phyloP scores from a whole-genome alignment of 306 rosid genomes.

The barrel medic (Medicago truncatula) region MtrunA17r5.0-ANR NC_053042.1:17371501-17372000 shows the following conservation, averaged over 20 bases:
- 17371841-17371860: conserved; percentile 30
- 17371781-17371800: conserved; percentile 29
- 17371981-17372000: background rate
- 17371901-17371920: conserved; percentile 66
- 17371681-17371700: background rate
- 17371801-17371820: conserved; percentile 28
- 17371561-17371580: too few relatives aligned
- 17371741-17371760: conserved; percentile 81
- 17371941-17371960: conserved; percentile 38
- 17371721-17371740: conserved; percentile 74
- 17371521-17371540: too few relatives aligned
- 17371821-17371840: conserved; percentile 34
- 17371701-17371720: conserved; percentile 54
- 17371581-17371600: too few relatives aligned
- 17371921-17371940: conserved; percentile 66
- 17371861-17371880: conserved; percentile 40
- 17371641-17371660: too few relatives aligned
- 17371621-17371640: too few relatives aligned
- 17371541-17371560: too few relatives aligned
- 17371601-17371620: too few relatives aligned
- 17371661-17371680: too few relatives aligned
- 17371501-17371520: too few relatives aligned
- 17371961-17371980: conserved; percentile 26
- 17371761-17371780: conserved; percentile 72
- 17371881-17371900: conserved; percentile 70